Base-by-base conservation (phyloP, 306 rosid species). In the Pterocarpus macrocarpus region DNA sequence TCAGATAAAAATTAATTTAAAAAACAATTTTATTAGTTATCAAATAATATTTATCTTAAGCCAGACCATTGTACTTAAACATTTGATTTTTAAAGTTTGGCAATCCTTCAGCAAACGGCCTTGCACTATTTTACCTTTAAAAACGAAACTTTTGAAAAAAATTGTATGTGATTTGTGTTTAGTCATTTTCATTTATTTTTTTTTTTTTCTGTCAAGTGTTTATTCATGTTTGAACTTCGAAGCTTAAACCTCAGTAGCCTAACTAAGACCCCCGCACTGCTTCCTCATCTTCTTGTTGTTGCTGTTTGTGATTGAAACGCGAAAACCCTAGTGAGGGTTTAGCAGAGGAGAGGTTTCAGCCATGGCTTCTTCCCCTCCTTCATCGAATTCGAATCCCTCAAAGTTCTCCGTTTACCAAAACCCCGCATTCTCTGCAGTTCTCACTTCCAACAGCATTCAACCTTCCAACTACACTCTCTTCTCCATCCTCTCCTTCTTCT, bases 361-460 rank as follows among this genome's bases (percentile, higher is more conserved):
- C 57, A 87, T 82, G 81, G 82, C 82, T 66, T 83, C 82, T 33
- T 69, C 82, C 52, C 77, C 94, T 75, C 81, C 92, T 65, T 56
- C 87, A 50, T 69, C 83, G 45, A 95, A 90, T 83, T 77, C 84
- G 63, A 92, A 92, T 78, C 89, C 92, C 57, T 78, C 88, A 53
- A 92, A 93, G 81, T 95, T 93, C 89, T 61, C 86, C 1, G 93
- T 91, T 4, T 93, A 95, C 41, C 97, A 93, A 83, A 91, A 93
- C 82, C 91, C 92, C 74, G 63, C 91, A 2, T 79, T 93, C 10
- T 95, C 98, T 5, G 91, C 96, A 2, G 94, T 90, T 14, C 94
- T 95, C 56, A 95, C 97, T 33, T 85, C 96, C 81, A 89, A 75
- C 69, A 93, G 99, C 68, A 77, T 93, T 61, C 97, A 82, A 10